Percentiles rank a stretch among this genome's conserved stretches.
Evolutionary conservation across 176 grass and related monocot species (phyloP).

Genomic region (Carex kokanica): DNA sequence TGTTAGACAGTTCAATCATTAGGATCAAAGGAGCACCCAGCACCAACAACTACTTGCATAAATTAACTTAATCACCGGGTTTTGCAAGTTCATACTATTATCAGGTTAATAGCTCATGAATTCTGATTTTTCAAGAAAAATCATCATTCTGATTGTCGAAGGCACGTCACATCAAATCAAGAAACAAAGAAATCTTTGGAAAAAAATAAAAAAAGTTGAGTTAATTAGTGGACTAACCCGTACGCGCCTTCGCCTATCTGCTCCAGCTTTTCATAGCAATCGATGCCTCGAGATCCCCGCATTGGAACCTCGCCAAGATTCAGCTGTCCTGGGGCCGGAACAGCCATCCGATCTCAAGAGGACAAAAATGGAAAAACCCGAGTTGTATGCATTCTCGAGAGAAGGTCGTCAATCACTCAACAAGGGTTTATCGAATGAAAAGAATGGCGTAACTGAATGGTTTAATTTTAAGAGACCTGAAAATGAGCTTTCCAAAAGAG

Average conservation of each 20-base stretch:
- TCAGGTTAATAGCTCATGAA: background rate
- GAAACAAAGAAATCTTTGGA: background rate
- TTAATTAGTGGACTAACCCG: constrained; percentile 34
- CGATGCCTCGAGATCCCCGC: constrained; percentile 67
- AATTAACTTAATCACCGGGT: no score
- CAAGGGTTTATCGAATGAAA: no score
- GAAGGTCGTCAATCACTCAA: background rate
- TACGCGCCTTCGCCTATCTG: constrained; percentile 73
- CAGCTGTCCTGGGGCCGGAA: constrained; percentile 49
- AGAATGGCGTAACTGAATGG: background rate
- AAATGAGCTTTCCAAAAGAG: no score
- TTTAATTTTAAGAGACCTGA: no score
- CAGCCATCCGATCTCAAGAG: constrained; percentile 36
- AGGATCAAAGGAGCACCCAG: background rate
- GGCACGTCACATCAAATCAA: background rate
- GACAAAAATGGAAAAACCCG: background rate
- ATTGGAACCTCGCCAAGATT: constrained; percentile 55
- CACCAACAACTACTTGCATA: no score
- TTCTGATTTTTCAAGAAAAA: background rate
- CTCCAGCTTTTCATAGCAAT: constrained; percentile 76
- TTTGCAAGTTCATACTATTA: no score
- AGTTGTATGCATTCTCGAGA: background rate
- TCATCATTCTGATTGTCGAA: background rate
- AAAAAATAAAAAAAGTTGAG: background rate
- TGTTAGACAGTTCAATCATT: background rate